Evolutionary conservation across 1,284 basidiomycete species (phyloP), one percentile per base, ranked within the genome.

Genomic region (Pseudozyma sp.): DNA sequence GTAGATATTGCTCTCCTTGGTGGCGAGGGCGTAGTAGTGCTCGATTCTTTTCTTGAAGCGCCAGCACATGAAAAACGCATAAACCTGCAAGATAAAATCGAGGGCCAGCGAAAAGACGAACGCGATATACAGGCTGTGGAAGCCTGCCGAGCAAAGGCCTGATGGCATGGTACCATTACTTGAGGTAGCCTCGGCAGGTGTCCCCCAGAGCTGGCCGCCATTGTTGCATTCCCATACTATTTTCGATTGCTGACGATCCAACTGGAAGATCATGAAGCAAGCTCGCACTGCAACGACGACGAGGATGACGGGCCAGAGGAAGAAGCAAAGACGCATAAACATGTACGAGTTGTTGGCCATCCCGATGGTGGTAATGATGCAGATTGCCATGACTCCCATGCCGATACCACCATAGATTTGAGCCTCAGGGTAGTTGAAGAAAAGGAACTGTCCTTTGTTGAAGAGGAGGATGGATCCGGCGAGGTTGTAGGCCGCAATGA

Each of bases 341-440:
- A 90, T 89, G 86, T 91, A 92, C 86, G 89, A 85, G 76, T 91
- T 91, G 85, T 91, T 92, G 50, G 89, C 90, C 58, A 92, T 88
- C 39, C 91, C 90, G 64, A 91, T 84, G 74, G 90, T 87, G 64
- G 87, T 89, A 76, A 92, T 87, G 58, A 89, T 78, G 60, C 90
- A 90, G 70, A 88, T 83, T 35, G 86, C 86, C 70, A 87, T 90
- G 52, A 92, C 87, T 49, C 85, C 89, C 76, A 92, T 83, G 43
- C 89, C 89, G 76, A 92, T 89, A 72, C 90, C 91, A 66, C 91
- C 91, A 77, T 92, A 92, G 77, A 92, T 91, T 85, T 90, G 88
- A 54, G 59, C 73, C 67, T 92, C 91, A 42, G 90, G 90, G 83
- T 86, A 90, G 60, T 87, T 78, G 86, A 92, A 92, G 87, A 89